Evolutionary conservation across 1,284 basidiomycete species (phyloP).

Genomic region (Puccinia novopanici): DNA sequence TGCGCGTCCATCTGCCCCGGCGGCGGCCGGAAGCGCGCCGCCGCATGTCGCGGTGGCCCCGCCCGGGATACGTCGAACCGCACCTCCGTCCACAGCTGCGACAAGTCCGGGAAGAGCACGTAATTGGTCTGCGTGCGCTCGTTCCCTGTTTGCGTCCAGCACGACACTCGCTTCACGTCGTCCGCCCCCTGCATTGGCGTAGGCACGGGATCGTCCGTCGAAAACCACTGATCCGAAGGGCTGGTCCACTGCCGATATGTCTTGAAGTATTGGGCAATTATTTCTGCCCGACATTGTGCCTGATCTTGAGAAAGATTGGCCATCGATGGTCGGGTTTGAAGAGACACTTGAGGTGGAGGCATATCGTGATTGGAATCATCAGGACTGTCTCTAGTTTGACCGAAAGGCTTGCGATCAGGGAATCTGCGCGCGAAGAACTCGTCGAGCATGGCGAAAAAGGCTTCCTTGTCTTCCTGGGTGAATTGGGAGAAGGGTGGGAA

Average conservation of each 20-base stretch:
- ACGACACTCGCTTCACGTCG: conserved; percentile 38
- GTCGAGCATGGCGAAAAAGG: conserved; percentile 40
- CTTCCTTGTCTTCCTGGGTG: conserved; percentile 33
- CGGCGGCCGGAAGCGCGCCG: conserved; percentile 60
- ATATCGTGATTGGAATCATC: background rate
- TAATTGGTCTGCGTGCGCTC: conserved; percentile 60
- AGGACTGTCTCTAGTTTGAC: background rate
- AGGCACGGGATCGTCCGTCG: conserved; percentile 27
- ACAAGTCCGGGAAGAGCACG: conserved; percentile 64
- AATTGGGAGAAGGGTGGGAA: conserved; percentile 25
- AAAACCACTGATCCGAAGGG: conserved; percentile 39
- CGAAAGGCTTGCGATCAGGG: background rate
- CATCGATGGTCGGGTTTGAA: conserved; percentile 24
- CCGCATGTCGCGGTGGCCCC: conserved; percentile 59
- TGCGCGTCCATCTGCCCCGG: conserved; percentile 60
- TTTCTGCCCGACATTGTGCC: background rate
- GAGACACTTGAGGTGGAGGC: conserved; percentile 25
- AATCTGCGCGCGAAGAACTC: conserved; percentile 37
- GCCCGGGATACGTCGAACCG: conserved; percentile 55
- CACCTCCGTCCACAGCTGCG: conserved; percentile 64
- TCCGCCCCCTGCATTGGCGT: background rate
- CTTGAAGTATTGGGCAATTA: conserved; percentile 22
- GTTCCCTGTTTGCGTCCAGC: conserved; percentile 54
- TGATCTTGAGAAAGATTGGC: background rate
- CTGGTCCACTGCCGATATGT: conserved; percentile 8